phyloP scores from a whole-genome alignment of 2,329 filamentous ascomycete species.

The Trichoderma endophyticum region DNA sequence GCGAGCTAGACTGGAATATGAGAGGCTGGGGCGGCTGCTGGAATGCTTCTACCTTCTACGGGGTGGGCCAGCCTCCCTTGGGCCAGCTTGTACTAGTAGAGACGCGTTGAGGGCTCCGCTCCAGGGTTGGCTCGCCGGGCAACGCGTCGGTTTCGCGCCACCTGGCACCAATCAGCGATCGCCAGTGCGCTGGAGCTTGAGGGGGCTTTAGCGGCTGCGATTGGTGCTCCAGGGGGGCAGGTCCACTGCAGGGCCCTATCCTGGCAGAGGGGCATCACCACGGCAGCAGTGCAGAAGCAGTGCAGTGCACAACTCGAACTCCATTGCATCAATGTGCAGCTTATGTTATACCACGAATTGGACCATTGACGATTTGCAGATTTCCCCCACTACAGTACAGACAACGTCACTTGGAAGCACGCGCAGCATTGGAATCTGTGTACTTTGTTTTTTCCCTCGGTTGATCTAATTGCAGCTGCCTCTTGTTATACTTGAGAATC shows the following conservation, averaged over 20 bases:
- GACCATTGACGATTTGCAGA: background rate
- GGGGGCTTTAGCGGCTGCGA: background rate
- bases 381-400: background rate
- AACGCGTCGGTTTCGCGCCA: constrained; percentile 33
- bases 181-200: background rate
- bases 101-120: constrained; percentile 18
- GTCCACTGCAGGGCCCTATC: background rate
- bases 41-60: constrained; percentile 19
- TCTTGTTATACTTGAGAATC: background rate
- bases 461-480: background rate
- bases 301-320: background rate
- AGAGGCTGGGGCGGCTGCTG: constrained; percentile 23
- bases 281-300: constrained; percentile 3
- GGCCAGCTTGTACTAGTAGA: background rate
- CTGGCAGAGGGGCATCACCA: constrained; percentile 7
- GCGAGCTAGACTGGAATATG: constrained; percentile 20
- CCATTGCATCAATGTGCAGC: background rate
- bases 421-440: background rate
- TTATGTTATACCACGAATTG: background rate
- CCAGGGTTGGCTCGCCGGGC: background rate
- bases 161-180: constrained; percentile 26
- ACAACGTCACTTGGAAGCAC: constrained; percentile 7
- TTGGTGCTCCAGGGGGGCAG: background rate
- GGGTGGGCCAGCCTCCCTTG: constrained; percentile 24
- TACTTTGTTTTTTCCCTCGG: background rate